Base-by-base conservation (phyloP, 2,329 filamentous ascomycete species). In the Colletotrichum camelliae region DNA sequence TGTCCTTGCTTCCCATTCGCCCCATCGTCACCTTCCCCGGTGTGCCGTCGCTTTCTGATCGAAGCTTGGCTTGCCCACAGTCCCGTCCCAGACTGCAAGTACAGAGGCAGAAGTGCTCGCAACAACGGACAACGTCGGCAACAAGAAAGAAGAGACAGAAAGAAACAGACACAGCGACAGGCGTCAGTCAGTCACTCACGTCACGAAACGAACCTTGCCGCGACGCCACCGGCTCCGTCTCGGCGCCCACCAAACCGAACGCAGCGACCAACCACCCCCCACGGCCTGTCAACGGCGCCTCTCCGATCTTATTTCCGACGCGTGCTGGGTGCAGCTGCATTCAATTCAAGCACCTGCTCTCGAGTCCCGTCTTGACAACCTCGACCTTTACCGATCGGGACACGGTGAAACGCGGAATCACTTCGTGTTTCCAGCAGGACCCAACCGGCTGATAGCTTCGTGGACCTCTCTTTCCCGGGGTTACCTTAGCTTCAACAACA, bases 161-260 rank as follows among this genome's bases (percentile, higher is more conserved):
- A 48, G 39, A 48, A 48, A n/a, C 39, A 48, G 35, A 71, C 31
- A 60, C 21, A n/a, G 31, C 27, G 33, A 15, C 24, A 55, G n/a
- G 37, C 27, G 58, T 61, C 27, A 58, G 9, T 52, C 43, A 52
- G 62, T 39, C 43, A 52, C 57, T 39, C 60, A 75, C 73, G 73
- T 75, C 55, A 76, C 74, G 35, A 52, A 69, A 60, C 74, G 62
- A 75, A 72, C 27, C 55, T 57, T 75, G 55, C 60, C 73, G 35
- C 57, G 35, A 55, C 62, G 39, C 43, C 35, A 74, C 58, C 74
- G 74, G 74, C 70, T 74, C 74, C 74, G 74, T 65, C 35, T 76
- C 74, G 74, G 74, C 74, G n/a, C 31, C 62, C 62, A 43, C 27
- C 27, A 31, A 70, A 39, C 73, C 70, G 55, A 48, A 18, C 33